Conservation (phyloP, 2,329 filamentous ascomycete genomes). For the Fusarium sp. region DNA sequence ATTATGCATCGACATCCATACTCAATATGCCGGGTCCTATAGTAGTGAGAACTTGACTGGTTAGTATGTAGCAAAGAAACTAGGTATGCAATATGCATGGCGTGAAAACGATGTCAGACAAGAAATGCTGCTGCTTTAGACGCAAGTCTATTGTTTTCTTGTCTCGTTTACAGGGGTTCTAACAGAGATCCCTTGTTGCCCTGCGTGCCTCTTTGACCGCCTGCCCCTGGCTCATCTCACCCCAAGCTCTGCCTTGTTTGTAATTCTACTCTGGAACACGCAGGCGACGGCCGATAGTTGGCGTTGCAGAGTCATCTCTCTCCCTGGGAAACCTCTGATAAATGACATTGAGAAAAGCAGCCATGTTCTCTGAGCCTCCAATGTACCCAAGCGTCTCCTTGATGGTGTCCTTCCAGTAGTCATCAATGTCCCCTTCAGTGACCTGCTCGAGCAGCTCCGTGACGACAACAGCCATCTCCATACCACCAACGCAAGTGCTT, state of each 20-base stretch:
- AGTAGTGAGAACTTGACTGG: not conserved
- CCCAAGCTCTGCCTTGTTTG: not conserved
- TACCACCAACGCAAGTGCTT: constrained; percentile 14
- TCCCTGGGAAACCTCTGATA: constrained; percentile 14
- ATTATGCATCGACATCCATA: constrained; percentile 18
- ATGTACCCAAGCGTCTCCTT: constrained; percentile 20
- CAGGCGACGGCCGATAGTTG: constrained; percentile 10
- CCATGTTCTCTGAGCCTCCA: constrained; percentile 22
- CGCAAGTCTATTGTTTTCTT: too few species aligned
- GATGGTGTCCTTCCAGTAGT: constrained; percentile 13
- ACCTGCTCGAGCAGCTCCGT: constrained; percentile 11
- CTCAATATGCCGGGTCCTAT: not conserved
- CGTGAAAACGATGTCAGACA: too few species aligned
- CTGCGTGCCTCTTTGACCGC: not conserved
- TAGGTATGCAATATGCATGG: not conserved
- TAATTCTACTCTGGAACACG: constrained; percentile 2
- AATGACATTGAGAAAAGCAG: constrained; percentile 6
- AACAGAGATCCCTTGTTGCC: not conserved
- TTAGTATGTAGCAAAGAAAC: too few species aligned
- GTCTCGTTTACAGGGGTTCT: too few species aligned
- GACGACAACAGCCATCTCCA: constrained; percentile 27
- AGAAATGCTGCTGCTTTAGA: too few species aligned
- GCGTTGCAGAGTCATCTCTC: not conserved
- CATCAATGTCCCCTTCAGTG: not conserved
- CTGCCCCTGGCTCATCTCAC: not conserved